A percentile compares a stretch with the other conserved stretches of the same genome.
These are phyloP conservation scores for Colletotrichum sp. DNA, from an alignment of 2,329 filamentous ascomycete genomes.

Conservation along the genomic window DNA sequence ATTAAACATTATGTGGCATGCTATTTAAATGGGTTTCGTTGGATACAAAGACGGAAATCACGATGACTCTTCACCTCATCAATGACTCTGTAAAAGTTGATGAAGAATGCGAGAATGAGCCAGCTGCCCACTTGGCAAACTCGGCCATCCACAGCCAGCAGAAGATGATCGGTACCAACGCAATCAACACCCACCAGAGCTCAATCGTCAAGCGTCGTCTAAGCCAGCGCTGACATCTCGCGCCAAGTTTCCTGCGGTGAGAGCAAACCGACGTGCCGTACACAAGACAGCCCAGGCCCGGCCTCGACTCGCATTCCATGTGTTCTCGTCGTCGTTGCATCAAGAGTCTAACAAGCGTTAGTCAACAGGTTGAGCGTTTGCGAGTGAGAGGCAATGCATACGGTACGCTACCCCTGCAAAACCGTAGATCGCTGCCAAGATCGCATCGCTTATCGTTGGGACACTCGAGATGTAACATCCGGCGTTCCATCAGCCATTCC, in stretches of 20 bases:
- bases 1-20: neutral
- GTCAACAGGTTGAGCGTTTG: neutral
- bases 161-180: conserved; percentile 42
- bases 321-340: conserved; percentile 66
- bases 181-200: conserved; percentile 54
- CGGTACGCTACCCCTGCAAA: conserved; percentile 66
- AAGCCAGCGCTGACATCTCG: conserved; percentile 50
- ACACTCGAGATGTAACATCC: conserved; percentile 68
- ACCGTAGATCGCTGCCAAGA: conserved; percentile 62
- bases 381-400: conserved; percentile 34
- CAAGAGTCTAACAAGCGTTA: conserved; percentile 45
- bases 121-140: neutral
- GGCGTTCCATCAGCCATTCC: conserved; percentile 71
- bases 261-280: conserved; percentile 54
- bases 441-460: conserved; percentile 64
- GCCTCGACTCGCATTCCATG: conserved; percentile 63
- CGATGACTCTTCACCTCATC: neutral
- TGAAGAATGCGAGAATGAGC: neutral
- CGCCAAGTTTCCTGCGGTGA: conserved; percentile 48
- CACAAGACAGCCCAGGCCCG: conserved; percentile 61
- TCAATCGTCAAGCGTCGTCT: conserved; percentile 49
- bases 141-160: conserved; percentile 42
- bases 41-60: accelerated
- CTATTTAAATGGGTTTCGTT: neutral
- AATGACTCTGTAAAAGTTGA: neutral